Conservation (phyloP, 495 filamentous ascomycete genomes). For the Xylaria cubensis region DNA sequence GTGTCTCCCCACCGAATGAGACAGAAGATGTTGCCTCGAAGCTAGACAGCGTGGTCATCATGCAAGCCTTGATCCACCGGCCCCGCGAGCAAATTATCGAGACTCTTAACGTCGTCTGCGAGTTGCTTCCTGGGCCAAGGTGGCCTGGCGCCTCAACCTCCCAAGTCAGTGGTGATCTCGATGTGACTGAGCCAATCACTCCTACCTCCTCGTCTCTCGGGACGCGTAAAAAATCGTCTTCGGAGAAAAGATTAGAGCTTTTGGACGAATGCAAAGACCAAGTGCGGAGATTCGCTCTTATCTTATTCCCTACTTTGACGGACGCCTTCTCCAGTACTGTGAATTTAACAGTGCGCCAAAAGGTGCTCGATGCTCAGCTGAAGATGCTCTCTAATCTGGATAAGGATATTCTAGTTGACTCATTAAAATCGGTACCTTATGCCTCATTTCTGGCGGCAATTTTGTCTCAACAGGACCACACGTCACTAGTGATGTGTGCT, state of each 20-base stretch:
- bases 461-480: constrained; percentile 93
- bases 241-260: constrained; percentile 78
- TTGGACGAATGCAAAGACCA: constrained; percentile 82
- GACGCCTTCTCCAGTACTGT: constrained; percentile 98
- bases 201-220: constrained; percentile 41
- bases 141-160: constrained; percentile 52
- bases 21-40: constrained; percentile 83
- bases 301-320: constrained; percentile 94
- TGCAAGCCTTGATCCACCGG: constrained; percentile 97
- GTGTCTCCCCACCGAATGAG: constrained; percentile 86
- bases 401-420: constrained; percentile 79
- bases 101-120: constrained; percentile 97
- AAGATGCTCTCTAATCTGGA: constrained; percentile 99
- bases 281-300: constrained; percentile 88
- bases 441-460: constrained; percentile 97
- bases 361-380: constrained; percentile 90
- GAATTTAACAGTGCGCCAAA: constrained; percentile 96
- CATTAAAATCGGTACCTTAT: constrained; percentile 89
- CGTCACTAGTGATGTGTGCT: constrained; percentile 82
- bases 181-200: constrained; percentile 44
- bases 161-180: constrained; percentile 30
- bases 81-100: constrained; percentile 97
- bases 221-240: constrained; percentile 64
- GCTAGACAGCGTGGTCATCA: constrained; percentile 96
- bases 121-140: constrained; percentile 79